Conservation (phyloP, 1,284 basidiomycete genomes). For the Exobasidium cylindrosporum region DNA sequence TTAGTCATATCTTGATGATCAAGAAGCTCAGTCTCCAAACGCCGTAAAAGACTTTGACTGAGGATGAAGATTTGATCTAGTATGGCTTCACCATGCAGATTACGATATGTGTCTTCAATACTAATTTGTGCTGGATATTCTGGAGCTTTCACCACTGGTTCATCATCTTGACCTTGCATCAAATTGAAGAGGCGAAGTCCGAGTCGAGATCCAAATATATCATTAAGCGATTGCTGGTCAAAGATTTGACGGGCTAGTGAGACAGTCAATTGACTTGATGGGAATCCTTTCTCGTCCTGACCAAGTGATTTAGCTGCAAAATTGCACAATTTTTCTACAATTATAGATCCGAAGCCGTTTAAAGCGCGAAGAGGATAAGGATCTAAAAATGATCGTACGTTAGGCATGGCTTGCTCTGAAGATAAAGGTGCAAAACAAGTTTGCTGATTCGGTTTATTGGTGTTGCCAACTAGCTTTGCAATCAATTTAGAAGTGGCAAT, state of each 20-base stretch:
- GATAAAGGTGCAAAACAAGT: constrained; percentile 27
- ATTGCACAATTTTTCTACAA: constrained; percentile 15
- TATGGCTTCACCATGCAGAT: constrained; percentile 24
- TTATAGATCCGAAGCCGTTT: constrained; percentile 37
- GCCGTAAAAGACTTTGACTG: constrained; percentile 26
- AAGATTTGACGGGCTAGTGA: constrained; percentile 27
- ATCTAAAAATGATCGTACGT: constrained; percentile 46
- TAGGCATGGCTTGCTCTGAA: constrained; percentile 8
- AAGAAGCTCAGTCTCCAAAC: constrained; percentile 44
- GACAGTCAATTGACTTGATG: constrained; percentile 21
- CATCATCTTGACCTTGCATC: constrained; percentile 46
- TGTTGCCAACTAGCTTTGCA: constrained; percentile 52
- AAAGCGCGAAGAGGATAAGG: constrained; percentile 40
- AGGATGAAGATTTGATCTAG: constrained; percentile 28
- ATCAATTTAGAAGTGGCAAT: constrained; percentile 53
- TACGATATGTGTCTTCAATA: constrained; percentile 53
- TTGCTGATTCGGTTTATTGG: constrained; percentile 56
- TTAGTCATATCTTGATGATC: not conserved
- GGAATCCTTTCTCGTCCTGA: not conserved
- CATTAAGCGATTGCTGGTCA: constrained; percentile 21
- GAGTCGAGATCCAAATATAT: constrained; percentile 38
- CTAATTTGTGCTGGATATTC: constrained; percentile 54
- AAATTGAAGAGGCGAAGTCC: constrained; percentile 46
- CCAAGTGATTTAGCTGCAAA: not conserved
- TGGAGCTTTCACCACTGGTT: constrained; percentile 49